Conservation (phyloP, 208 protist species). For the Wallacemonas sp. region DNA sequence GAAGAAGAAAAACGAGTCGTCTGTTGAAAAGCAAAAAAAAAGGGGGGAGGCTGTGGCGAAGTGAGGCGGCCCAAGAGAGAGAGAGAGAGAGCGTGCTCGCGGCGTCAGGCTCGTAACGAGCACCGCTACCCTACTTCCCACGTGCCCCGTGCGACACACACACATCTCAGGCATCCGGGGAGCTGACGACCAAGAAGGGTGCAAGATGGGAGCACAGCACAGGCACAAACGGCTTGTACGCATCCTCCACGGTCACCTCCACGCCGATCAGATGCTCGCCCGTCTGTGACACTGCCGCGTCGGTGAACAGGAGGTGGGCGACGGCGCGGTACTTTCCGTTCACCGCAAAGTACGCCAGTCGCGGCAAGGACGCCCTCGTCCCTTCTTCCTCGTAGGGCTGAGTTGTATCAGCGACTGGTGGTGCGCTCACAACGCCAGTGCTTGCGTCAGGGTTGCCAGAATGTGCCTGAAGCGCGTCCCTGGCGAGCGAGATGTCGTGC, state of each 20-base stretch:
- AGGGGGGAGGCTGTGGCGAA: not conserved
- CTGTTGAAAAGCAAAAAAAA: not conserved
- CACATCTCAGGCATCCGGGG: not conserved
- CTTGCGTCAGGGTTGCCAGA: not conserved
- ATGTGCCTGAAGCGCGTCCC: not conserved
- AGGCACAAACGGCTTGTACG: conserved; percentile 62
- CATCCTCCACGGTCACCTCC: conserved; percentile 33
- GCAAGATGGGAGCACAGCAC: conserved; percentile 42
- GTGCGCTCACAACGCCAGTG: not conserved
- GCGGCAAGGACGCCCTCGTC: not conserved
- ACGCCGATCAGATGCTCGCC: conserved; percentile 73
- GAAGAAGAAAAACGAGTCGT: conserved; percentile 7
- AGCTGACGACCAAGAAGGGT: conserved; percentile 68
- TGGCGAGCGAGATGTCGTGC: not conserved
- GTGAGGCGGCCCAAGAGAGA: not conserved
- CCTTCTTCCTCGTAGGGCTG: conserved; percentile 4
- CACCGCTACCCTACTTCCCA: no score
- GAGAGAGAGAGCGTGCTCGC: not conserved
- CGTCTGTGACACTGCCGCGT: conserved; percentile 30
- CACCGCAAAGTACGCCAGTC: not conserved
- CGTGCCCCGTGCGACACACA: no score
- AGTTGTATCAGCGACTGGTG: not conserved
- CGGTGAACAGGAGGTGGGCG: conserved; percentile 24
- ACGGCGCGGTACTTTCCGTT: not conserved
- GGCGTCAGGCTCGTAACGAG: not conserved